A percentile compares a stretch with the other conserved stretches of the same genome.
phyloP scores from a whole-genome alignment of 1,284 basidiomycete genomes.

The Laetiporus sulphureus region DNA sequence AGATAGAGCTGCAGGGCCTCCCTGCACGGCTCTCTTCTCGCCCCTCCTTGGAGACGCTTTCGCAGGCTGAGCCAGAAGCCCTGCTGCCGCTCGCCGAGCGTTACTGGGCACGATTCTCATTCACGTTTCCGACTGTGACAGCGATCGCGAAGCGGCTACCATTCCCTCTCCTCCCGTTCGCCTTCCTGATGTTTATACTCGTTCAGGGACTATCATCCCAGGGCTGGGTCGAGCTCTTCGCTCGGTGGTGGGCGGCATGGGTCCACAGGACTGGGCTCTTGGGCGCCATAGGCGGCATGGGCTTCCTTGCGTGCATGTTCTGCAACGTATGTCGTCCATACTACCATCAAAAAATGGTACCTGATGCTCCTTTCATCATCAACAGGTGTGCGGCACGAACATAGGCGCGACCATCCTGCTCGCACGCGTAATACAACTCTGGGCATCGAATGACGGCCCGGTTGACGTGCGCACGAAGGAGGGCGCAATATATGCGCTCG shows the following conservation, averaged over 20 bases:
- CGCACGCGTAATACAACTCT: slow-evolving; percentile 48
- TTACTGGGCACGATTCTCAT: slow-evolving; percentile 12
- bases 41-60: slow-evolving; percentile 1
- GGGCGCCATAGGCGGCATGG: slow-evolving; percentile 42
- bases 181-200: slow-evolving; percentile 93
- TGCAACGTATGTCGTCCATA: slow-evolving; percentile 59
- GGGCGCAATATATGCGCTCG: slow-evolving; percentile 54
- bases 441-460: slow-evolving; percentile 17
- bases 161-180: slow-evolving; percentile 82
- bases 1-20: slow-evolving; percentile 5
- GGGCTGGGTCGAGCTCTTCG: slow-evolving; percentile 92
- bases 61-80: not conserved
- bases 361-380: too few species aligned
- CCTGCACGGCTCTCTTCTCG: not conserved
- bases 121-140: slow-evolving; percentile 69
- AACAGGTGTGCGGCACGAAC: slow-evolving; percentile 80
- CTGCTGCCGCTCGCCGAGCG: not conserved
- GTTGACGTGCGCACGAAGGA: slow-evolving; percentile 26
- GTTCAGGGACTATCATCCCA: slow-evolving; percentile 79
- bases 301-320: slow-evolving; percentile 53
- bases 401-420: slow-evolving; percentile 95
- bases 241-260: slow-evolving; percentile 60
- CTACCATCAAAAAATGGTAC: too few species aligned
- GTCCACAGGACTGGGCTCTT: slow-evolving; percentile 32
- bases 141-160: slow-evolving; percentile 70